Base-by-base conservation (phyloP, 495 filamentous ascomycete genomes). In the Endocarpon pusillum region DNA sequence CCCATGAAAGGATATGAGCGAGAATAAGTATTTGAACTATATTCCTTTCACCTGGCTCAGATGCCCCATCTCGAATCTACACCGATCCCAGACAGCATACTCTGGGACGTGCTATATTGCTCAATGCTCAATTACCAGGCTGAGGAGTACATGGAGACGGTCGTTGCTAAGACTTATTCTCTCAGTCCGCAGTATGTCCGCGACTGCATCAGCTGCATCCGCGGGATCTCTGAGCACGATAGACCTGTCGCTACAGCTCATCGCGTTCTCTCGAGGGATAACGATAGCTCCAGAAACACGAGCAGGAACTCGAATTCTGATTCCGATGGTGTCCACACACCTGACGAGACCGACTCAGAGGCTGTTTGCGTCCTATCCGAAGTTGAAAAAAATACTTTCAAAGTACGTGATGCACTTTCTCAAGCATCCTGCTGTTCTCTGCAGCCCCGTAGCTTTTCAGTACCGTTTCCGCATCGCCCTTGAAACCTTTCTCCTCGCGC, bases 91-190 rank as follows among this genome's bases (percentile, higher is more conserved):
- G 19, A 16, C 22, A 29, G 3, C 32, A 36, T 0, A 20, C 48
- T 62, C 14, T 44, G 30, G 14, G 57, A 65, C 12, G 61, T 65
- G 58, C 55, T 61, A 47, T 32, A 53, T 4, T 17, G 61, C 12
- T 54, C 53, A 0, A 29, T 57, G 32, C 37, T 62, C 6, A 54
- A 47, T 19, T 59, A 43, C 34, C 57, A 56, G 24, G 45, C 47
- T 3, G 61, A 65, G 23, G 51, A 55, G 35, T 65, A 46, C 35
- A 52, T 64, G 40, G 49, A 54, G 33, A 22, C 33, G 3, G 35
- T 51, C 3, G 33, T 55, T 10, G 43, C 33, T 10, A 30, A 32
- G 21, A 21, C 24, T 12, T 39, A 3, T 22, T n/a, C 19, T 34
- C 24, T 5, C 15, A 27, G 3, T 18, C 18, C 19, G 23, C 20